phyloP scores from a whole-genome alignment of 805 yeast species.

The Jamesozyma jinghongensis region DNA sequence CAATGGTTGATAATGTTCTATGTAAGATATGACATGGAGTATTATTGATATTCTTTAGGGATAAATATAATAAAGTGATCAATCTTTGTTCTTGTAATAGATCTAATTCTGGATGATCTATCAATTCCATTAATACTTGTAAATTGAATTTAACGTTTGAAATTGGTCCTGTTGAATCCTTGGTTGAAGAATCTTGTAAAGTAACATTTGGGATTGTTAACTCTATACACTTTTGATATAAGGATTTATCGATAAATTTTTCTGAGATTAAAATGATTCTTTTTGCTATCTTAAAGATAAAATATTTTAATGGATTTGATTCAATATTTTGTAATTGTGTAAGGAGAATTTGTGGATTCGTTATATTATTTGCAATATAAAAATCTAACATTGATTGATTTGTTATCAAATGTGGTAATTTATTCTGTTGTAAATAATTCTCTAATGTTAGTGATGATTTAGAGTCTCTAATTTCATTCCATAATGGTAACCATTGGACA shows the following conservation, averaged over 20 bases:
- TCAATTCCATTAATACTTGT: slow-evolving; percentile 25
- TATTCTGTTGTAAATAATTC: not conserved
- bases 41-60: slow-evolving; percentile 12
- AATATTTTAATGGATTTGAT: slow-evolving; percentile 1
- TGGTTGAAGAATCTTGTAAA: not conserved
- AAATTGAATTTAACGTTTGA: slow-evolving; percentile 10
- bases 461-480: slow-evolving; percentile 8
- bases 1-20: slow-evolving; percentile 12
- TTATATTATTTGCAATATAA: slow-evolving; percentile 12
- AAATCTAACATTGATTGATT: slow-evolving; percentile 17
- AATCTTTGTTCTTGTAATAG: slow-evolving; percentile 19
- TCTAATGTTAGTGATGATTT: too few species aligned
- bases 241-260: slow-evolving; percentile 7
- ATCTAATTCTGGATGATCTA: slow-evolving; percentile 28
- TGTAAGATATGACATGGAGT: slow-evolving; percentile 14
- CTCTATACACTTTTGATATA: slow-evolving; percentile 5
- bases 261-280: slow-evolving; percentile 9
- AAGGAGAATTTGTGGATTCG: slow-evolving; percentile 6
- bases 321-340: slow-evolving; percentile 1
- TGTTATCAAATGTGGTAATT: slow-evolving; percentile 1
- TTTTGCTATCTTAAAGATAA: slow-evolving; percentile 8
- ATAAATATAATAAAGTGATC: slow-evolving; percentile 10
- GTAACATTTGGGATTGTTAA: not conserved
- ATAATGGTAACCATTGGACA: slow-evolving; percentile 18
- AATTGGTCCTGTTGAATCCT: not conserved